Evolutionary conservation across 75 land plant species (phyloP), one percentile per base, ranked within the genome.

Genomic region (Cryptomeria japonica): DNA sequence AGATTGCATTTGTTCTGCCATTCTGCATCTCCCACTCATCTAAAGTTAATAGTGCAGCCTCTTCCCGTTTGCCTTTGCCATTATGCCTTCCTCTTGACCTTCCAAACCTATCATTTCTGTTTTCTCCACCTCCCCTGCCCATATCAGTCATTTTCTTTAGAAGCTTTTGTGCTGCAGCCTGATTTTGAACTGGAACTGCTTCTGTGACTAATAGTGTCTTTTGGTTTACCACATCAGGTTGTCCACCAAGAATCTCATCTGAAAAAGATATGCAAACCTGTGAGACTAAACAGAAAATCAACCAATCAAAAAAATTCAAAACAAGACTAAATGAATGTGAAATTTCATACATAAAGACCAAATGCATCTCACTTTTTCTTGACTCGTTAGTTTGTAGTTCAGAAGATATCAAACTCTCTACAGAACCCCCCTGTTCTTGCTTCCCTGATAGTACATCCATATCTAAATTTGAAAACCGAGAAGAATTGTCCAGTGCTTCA

Each of bases 91-190:
- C 92, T 88, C 92, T 90, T 36, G 89, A 87, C 46, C 87, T 83
- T 70, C 88, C 91, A 32, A 78, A 68, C 49, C 73, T 87, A 15
- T 88, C 84, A 34, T 89, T 51, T 72, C 86, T 88, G 25, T 22
- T 37, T 39, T 88, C 88, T n/a, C 91, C 91, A 75, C 58, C 84
- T 39, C 85, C 88, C 41, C 64, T 68, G 5, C 37, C 88, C 19
- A 28, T 64, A 44, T 80, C 88, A 86, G 72, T 91, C 89, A 91
- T 91, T 89, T 90, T 95, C 61, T 91, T 92, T 19, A 95, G 90
- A 46, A 97, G 97, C 82, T 95, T 96, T 88, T 96, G 97, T 38
- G 97, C 91, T 87, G 97, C 99, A 76, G 92, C 96, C 87, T 96
- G 94, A 87, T 97, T 96, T 79, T 97, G 99, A 70, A 93, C 85